Percentiles rank a stretch among this genome's conserved stretches.
These are phyloP conservation scores for Spathaspora gorwiae DNA, from an alignment of 805 yeast species.

Conservation along the genomic window DNA sequence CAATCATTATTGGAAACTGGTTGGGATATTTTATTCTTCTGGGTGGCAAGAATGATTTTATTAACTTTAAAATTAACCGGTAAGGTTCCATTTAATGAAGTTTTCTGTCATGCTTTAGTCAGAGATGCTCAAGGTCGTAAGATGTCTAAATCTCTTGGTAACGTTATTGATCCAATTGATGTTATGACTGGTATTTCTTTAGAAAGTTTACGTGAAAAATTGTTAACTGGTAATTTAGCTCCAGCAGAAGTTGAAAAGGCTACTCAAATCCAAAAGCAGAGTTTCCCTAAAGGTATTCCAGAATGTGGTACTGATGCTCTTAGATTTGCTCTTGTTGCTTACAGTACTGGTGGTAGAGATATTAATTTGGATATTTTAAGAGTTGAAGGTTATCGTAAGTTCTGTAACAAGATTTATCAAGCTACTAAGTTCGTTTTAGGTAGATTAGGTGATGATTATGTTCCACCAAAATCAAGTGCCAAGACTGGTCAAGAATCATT, in stretches of 20 bases:
- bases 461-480: constrained; percentile 65
- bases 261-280: constrained; percentile 75
- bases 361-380: constrained; percentile 93
- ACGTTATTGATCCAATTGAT: constrained; percentile 93
- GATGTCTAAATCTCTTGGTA: constrained; percentile 97
- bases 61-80: constrained; percentile 89
- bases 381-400: constrained; percentile 98
- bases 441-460: constrained; percentile 85
- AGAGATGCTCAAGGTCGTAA: constrained; percentile 99
- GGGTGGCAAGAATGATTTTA: constrained; percentile 97
- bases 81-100: constrained; percentile 88
- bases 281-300: constrained; percentile 96
- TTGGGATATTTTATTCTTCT: constrained; percentile 98
- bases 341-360: constrained; percentile 98
- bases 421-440: constrained; percentile 95
- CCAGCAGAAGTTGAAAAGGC: constrained; percentile 86
- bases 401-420: constrained; percentile 98
- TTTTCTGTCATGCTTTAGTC: constrained; percentile 95
- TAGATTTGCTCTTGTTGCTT: constrained; percentile 96
- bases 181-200: constrained; percentile 86
- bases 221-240: constrained; percentile 79
- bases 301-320: constrained; percentile 99
- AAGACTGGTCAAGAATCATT: constrained; percentile 78
- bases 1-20: constrained; percentile 96
- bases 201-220: constrained; percentile 72